Conservation (phyloP, 2,329 filamentous ascomycete species). For the Diaporthe citri region DNA sequence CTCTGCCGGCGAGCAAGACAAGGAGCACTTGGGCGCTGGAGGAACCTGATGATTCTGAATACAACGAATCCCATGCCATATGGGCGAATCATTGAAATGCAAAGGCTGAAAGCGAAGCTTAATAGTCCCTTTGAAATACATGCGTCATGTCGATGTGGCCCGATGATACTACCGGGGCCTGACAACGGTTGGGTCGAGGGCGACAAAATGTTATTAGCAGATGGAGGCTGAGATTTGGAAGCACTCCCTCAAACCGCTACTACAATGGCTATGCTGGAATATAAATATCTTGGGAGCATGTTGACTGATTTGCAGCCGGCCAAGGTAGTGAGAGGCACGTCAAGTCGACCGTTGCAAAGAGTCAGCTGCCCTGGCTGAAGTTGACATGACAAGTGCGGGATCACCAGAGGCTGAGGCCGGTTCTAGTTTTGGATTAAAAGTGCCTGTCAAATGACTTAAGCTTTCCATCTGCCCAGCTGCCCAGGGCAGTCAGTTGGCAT, state of each 20-base stretch:
- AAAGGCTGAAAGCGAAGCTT: too few species aligned
- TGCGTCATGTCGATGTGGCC: too few species aligned
- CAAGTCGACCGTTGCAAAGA: neutral
- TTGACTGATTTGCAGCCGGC: neutral
- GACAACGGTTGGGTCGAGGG: too few species aligned
- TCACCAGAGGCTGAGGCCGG: neutral
- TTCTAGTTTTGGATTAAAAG: neutral
- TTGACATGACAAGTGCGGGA: neutral
- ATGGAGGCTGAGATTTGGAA: too few species aligned
- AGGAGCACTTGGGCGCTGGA: neutral
- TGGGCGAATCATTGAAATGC: neutral
- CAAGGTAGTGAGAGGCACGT: neutral
- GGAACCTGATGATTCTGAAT: neutral
- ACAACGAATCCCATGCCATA: neutral
- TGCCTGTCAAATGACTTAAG: neutral
- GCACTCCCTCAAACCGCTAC: too few species aligned
- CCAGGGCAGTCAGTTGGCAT: too few species aligned
- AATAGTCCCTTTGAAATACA: neutral
- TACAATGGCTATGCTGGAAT: too few species aligned
- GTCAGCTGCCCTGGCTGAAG: neutral
- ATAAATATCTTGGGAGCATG: neutral
- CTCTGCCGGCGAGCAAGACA: neutral
- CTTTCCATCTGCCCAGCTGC: too few species aligned
- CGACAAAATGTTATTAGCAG: too few species aligned
- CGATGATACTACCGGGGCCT: too few species aligned